phyloP scores from a whole-genome alignment of 2,329 filamentous ascomycete species.

The Alternaria incomplexa region DNA sequence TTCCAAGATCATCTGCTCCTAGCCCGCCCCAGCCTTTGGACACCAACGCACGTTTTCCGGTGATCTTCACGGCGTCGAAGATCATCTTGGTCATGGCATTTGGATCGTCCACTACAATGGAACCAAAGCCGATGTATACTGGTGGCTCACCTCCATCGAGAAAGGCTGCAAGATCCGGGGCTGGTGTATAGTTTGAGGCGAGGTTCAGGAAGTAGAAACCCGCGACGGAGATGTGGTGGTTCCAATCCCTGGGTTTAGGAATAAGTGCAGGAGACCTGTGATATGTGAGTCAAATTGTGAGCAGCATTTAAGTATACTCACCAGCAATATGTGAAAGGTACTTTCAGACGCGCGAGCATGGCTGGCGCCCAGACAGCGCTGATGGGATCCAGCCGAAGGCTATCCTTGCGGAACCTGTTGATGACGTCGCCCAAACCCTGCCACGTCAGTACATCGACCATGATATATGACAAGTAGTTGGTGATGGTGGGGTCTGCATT shows the following conservation, averaged over 20 bases:
- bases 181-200: conserved; percentile 49
- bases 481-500: conserved; percentile 78
- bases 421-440: conserved; percentile 90
- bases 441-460: conserved; percentile 93
- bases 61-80: conserved; percentile 53
- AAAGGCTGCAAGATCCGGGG: conserved; percentile 48
- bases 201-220: conserved; percentile 51
- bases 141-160: conserved; percentile 49
- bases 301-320: conserved; percentile 24
- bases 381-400: conserved; percentile 76
- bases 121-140: conserved; percentile 52
- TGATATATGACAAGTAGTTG: conserved; percentile 81
- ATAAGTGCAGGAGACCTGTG: conserved; percentile 50
- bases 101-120: conserved; percentile 51
- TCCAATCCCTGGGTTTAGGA: conserved; percentile 56
- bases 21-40: conserved; percentile 90
- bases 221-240: conserved; percentile 48
- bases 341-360: conserved; percentile 73
- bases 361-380: conserved; percentile 84
- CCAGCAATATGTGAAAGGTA: conserved; percentile 94
- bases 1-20: conserved; percentile 66
- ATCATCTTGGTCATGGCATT: conserved; percentile 51
- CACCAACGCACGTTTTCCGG: conserved; percentile 78
- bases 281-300: background rate
- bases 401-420: conserved; percentile 80